Conservation (phyloP, 345 rosid species). For the Lumnitzera littorea region DNA sequence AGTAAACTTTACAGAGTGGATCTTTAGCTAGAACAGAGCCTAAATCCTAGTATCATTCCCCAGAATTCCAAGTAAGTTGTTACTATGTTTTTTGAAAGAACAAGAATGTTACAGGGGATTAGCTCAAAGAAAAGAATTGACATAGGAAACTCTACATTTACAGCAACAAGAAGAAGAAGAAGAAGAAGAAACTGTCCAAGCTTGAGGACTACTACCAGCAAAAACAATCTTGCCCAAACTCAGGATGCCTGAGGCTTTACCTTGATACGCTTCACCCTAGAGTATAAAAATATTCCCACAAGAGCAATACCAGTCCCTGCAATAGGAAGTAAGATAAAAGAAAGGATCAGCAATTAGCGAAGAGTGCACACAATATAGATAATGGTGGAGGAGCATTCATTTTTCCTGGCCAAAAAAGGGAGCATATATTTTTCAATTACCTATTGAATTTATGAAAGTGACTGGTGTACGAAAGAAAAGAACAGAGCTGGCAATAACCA, state of each 20-base stretch:
- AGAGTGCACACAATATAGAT: not conserved
- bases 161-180: not conserved
- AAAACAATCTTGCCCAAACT: conserved; percentile 5
- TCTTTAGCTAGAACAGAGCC: no score
- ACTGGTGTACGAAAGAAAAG: conserved; percentile 85
- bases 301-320: conserved; percentile 93
- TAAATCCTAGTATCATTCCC: no score
- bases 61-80: no score
- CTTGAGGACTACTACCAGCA: conserved; percentile 4
- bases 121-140: not conserved
- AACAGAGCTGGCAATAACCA: conserved; percentile 98
- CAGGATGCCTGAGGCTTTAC: conserved; percentile 75
- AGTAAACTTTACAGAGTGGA: no score
- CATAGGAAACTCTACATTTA: not conserved
- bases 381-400: not conserved
- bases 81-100: no score
- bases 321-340: not conserved
- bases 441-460: conserved; percentile 68
- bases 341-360: not conserved
- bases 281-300: conserved; percentile 90
- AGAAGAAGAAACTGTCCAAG: not conserved
- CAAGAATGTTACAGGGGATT: no score
- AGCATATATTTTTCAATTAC: conserved; percentile 25
- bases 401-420: not conserved
- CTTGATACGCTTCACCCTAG: conserved; percentile 90